Evolutionary conservation across 768 basidiomycete genomes (phyloP).

Genomic region (Tylopilus plumbeoviolaceoides): DNA sequence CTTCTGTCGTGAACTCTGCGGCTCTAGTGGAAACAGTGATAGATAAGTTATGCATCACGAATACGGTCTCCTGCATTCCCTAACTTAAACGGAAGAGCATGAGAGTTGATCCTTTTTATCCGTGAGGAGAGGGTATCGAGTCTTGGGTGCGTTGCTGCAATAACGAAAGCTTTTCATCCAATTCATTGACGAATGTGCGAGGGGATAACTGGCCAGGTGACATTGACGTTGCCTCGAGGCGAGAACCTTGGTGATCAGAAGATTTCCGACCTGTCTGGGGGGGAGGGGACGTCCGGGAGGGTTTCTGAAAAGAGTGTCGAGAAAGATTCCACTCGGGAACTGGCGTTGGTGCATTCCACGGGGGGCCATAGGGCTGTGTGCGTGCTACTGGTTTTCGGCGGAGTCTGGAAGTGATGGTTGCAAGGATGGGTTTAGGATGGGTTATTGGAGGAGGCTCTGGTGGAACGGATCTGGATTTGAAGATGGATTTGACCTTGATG

Average conservation of each 20-base stretch:
- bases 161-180: constrained; percentile 20
- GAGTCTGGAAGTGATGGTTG: constrained; percentile 15
- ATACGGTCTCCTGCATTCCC: not conserved
- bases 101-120: not conserved
- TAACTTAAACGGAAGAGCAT: not conserved
- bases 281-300: not conserved
- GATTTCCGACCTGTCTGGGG: not conserved
- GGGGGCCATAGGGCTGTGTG: constrained; percentile 37
- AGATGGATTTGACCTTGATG: constrained; percentile 22
- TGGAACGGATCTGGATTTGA: constrained; percentile 9
- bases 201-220: constrained; percentile 12
- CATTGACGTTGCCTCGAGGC: not conserved
- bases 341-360: constrained; percentile 33
- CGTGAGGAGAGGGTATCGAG: not conserved
- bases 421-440: constrained; percentile 7
- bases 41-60: constrained; percentile 10
- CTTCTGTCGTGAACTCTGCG: not conserved
- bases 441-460: constrained; percentile 4
- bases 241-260: not conserved
- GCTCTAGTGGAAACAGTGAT: not conserved
- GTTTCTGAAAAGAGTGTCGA: not conserved
- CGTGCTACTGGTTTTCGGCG: constrained; percentile 27
- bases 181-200: constrained; percentile 13
- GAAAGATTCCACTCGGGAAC: constrained; percentile 2
- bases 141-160: constrained; percentile 10